phyloP scores from a whole-genome alignment of 2,329 filamentous ascomycete species.

The Aspergillus luchuensis region DNA sequence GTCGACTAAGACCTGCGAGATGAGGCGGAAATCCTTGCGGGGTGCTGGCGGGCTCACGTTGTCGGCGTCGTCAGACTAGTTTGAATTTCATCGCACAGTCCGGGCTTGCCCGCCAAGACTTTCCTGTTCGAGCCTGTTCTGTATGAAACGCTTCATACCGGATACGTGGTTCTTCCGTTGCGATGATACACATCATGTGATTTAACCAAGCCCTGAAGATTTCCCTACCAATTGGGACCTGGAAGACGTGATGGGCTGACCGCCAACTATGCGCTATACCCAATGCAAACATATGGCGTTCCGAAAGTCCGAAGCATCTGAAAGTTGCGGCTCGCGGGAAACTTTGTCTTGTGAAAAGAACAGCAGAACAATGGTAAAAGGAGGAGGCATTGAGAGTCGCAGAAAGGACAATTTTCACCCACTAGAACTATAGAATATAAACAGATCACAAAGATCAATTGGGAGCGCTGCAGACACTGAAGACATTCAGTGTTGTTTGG shows the following conservation, averaged over 20 bases:
- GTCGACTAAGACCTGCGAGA: constrained; percentile 19
- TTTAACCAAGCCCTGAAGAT: constrained; percentile 24
- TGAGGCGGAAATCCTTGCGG: constrained; percentile 32
- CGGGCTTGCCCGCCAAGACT: constrained; percentile 38
- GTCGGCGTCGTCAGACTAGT: constrained; percentile 32
- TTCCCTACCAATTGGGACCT: not conserved
- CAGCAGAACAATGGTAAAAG: not conserved
- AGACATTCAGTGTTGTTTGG: not conserved
- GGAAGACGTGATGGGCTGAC: constrained; percentile 5
- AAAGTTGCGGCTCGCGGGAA: constrained; percentile 4
- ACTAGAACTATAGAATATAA: not conserved
- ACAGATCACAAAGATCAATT: not conserved
- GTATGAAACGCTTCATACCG: constrained; percentile 28
- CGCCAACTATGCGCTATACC: not conserved
- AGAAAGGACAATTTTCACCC: not conserved
- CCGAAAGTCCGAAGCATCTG: not conserved
- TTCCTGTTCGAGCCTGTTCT: constrained; percentile 23
- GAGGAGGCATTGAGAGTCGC: not conserved
- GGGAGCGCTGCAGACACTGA: not conserved
- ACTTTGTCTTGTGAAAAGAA: constrained; percentile 4
- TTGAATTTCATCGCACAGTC: constrained; percentile 49
- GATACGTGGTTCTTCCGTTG: constrained; percentile 27
- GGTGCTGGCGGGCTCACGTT: constrained; percentile 28
- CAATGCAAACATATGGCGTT: too few species aligned
- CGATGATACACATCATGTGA: constrained; percentile 25